Percentiles rank a stretch among this genome's conserved stretches.
Evolutionary conservation across 2,329 filamentous ascomycete species (phyloP).

Genomic region (Aspergillus brunneoviolaceus): DNA sequence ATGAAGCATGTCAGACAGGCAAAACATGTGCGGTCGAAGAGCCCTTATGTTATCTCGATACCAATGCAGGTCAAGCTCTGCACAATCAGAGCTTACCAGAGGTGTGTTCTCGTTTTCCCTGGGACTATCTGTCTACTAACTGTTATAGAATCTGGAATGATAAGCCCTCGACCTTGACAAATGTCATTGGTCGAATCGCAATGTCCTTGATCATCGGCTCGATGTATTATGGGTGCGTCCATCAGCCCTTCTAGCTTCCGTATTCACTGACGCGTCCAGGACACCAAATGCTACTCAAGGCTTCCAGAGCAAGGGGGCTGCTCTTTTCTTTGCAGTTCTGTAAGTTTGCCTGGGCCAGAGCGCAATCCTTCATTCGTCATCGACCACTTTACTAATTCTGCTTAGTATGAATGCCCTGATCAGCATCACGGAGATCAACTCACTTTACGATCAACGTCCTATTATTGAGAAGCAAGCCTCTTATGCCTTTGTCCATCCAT

Average conservation of each 20-base stretch:
- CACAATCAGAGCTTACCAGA: constrained; percentile 74
- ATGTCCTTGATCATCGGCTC: constrained; percentile 77
- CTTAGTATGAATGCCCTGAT: constrained; percentile 55
- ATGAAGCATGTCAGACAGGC: constrained; percentile 35
- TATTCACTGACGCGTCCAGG: constrained; percentile 59
- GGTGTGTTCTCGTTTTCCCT: constrained; percentile 38
- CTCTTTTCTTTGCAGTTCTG: constrained; percentile 82
- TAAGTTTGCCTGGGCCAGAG: constrained; percentile 60
- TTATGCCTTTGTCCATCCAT: constrained; percentile 88
- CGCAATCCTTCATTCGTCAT: not conserved
- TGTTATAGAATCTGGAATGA: constrained; percentile 65
- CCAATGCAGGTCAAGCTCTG: constrained; percentile 77
- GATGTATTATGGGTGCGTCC: constrained; percentile 35
- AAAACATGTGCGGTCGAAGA: constrained; percentile 38
- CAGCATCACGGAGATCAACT: constrained; percentile 73
- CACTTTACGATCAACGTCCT: constrained; percentile 82
- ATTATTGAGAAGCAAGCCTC: constrained; percentile 89
- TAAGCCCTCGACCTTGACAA: constrained; percentile 69
- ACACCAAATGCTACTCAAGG: constrained; percentile 64
- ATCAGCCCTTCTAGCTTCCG: not conserved
- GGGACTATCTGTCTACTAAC: constrained; percentile 10
- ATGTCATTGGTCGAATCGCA: constrained; percentile 64
- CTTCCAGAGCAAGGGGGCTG: constrained; percentile 75
- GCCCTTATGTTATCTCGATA: constrained; percentile 76
- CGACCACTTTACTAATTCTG: not conserved